Percentiles rank a stretch among this genome's conserved stretches.
Evolutionary conservation across 805 yeast species (phyloP).

Genomic region (Pichia kluyveri): DNA sequence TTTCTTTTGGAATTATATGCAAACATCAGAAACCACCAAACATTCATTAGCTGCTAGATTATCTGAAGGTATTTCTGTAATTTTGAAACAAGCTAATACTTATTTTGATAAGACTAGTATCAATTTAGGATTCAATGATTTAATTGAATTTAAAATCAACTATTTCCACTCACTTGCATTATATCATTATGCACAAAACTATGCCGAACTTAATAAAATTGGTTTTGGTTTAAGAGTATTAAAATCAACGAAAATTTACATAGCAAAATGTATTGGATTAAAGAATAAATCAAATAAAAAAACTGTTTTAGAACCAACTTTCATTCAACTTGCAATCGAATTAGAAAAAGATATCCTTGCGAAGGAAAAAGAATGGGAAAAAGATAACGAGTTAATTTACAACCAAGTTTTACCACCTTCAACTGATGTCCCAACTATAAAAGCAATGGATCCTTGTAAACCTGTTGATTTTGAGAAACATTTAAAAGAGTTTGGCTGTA

Average conservation of each 20-base stretch:
- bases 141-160: constrained; percentile 40
- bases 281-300: background rate
- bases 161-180: constrained; percentile 53
- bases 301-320: background rate
- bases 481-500: constrained; percentile 37
- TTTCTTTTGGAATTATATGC: constrained; percentile 56
- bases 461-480: constrained; percentile 44
- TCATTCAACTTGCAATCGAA: constrained; percentile 1
- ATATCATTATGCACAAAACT: constrained; percentile 47
- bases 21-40: constrained; percentile 33
- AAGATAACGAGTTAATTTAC: constrained; percentile 85
- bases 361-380: constrained; percentile 38
- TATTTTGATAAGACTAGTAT: background rate
- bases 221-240: constrained; percentile 73
- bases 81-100: constrained; percentile 41
- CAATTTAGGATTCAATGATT: constrained; percentile 39
- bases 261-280: background rate
- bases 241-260: constrained; percentile 25
- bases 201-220: constrained; percentile 47
- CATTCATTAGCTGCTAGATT: constrained; percentile 69
- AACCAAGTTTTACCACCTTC: constrained; percentile 66
- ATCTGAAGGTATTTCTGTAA: constrained; percentile 49
- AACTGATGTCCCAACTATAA: constrained; percentile 53
- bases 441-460: constrained; percentile 61
- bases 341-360: constrained; percentile 11